A percentile compares a stretch with the other conserved stretches of the same genome.
phyloP scores from a whole-genome alignment of 1,284 basidiomycete species.

The Takashimella koratensis region DNA sequence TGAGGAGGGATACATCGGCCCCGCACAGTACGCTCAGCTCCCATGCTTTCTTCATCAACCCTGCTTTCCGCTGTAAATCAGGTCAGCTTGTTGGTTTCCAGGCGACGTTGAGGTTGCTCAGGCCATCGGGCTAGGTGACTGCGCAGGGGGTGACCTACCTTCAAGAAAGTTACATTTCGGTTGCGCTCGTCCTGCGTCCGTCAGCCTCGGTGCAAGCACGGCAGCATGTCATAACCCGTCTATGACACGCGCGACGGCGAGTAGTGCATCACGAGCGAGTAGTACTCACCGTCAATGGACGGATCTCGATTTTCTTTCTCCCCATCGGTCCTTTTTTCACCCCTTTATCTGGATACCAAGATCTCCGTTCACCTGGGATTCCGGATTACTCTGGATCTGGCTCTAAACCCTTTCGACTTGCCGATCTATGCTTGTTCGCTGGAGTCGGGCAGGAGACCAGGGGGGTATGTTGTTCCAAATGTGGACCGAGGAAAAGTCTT shows the following conservation, averaged over 20 bases:
- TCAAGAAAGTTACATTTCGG: slow-evolving; percentile 48
- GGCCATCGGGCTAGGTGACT: not conserved
- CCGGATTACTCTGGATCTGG: too few species aligned
- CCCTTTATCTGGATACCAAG: too few species aligned
- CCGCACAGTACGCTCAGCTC: slow-evolving; percentile 48
- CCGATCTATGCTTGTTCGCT: too few species aligned
- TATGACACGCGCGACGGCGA: not conserved
- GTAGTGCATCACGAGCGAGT: too few species aligned
- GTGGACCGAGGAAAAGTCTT: too few species aligned
- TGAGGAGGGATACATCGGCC: slow-evolving; percentile 48
- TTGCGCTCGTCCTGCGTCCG: slow-evolving; percentile 46
- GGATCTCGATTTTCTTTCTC: slow-evolving; percentile 50
- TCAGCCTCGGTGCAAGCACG: not conserved
- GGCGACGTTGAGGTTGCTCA: too few species aligned
- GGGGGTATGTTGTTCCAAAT: too few species aligned
- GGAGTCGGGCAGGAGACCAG: too few species aligned
- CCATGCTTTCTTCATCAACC: slow-evolving; percentile 51
- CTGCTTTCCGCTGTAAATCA: slow-evolving; percentile 47
- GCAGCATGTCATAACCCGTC: not conserved
- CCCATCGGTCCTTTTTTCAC: too few species aligned
- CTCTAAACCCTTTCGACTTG: too few species aligned
- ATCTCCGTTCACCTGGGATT: too few species aligned
- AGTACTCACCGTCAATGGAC: slow-evolving; percentile 45
- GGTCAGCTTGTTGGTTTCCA: too few species aligned
- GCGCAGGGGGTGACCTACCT: slow-evolving; percentile 18